Base-by-base conservation (phyloP, 192 early-diverging fungal species). In the Coemansia sp. region DNA sequence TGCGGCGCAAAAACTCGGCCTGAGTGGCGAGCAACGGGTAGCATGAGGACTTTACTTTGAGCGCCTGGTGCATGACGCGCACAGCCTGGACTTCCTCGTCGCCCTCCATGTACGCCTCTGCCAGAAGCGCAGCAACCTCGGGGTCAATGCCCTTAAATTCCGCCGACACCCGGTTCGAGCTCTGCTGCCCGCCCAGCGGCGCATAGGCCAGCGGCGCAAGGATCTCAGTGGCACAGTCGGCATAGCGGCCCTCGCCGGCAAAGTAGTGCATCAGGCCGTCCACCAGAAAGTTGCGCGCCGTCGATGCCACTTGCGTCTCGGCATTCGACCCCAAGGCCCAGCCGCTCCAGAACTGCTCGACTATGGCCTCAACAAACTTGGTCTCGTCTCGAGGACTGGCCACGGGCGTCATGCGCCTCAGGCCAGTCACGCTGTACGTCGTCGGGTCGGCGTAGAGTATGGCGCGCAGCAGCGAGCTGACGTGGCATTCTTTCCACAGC, bases 61-160 rank as follows among this genome's bases (percentile, higher is more conserved):
- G 73, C 15, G 94, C 90, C 27, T 95, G 86, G 73, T 96, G 88
- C 61, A 99, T 77, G 42, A 94, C 87, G 25, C 93, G 87, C 42
- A 98, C 93, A 0, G 94, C 96, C 82, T 97, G 92, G 10, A 96
- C 89, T 64, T 99, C 98, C 62, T 96, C 92, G 69, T 98, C 94
- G 57, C 83, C 84, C 59, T 89, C 84, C 63, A 94, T 84, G 64
- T 93, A 96, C 12, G 89, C 77, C 60, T 90, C 76, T 0, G 96
- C 95, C 47, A 98, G 79, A 35, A 98, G 78, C 4, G 94, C 90
- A 0, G 93, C 95, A 7, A 98, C 93, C 64, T 98, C 94, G 8
- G 95, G 88, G 70, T 98, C 96, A 10, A 82, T 64, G 27, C 75
- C 75, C 67, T 75, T 74, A 49, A 68, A 77, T 12, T 86, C 73